Conservation (phyloP, 2,329 filamentous ascomycete genomes). For the Fusarium napiforme region DNA sequence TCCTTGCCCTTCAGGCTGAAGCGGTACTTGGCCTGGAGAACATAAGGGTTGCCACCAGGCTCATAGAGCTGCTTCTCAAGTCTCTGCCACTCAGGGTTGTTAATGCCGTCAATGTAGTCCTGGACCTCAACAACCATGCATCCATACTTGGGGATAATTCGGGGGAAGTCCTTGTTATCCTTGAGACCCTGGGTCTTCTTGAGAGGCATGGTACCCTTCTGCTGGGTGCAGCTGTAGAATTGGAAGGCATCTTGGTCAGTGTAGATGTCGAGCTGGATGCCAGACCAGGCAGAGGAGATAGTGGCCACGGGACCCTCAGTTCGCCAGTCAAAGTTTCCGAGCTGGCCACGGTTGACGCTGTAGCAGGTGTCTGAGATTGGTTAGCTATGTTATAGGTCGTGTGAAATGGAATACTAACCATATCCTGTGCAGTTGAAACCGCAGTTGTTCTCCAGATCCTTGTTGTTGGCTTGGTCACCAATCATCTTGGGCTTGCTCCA, state of each 20-base stretch:
- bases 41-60: constrained; percentile 69
- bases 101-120: constrained; percentile 94
- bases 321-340: constrained; percentile 72
- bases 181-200: constrained; percentile 76
- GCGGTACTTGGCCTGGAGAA: constrained; percentile 69
- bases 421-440: constrained; percentile 86
- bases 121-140: constrained; percentile 93
- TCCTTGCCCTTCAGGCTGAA: constrained; percentile 65
- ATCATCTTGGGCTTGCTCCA: constrained; percentile 85
- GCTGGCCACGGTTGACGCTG: constrained; percentile 70
- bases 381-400: neutral
- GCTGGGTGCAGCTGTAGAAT: constrained; percentile 83
- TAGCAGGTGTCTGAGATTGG: constrained; percentile 70
- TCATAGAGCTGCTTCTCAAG: constrained; percentile 68
- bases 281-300: constrained; percentile 78
- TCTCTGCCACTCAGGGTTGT: constrained; percentile 88
- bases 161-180: constrained; percentile 64
- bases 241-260: constrained; percentile 90
- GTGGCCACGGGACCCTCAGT: constrained; percentile 69
- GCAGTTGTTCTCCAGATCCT: constrained; percentile 77
- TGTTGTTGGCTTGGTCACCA: constrained; percentile 72
- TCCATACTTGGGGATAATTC: constrained; percentile 78
- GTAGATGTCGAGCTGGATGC: constrained; percentile 84
- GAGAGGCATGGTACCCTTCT: constrained; percentile 76
- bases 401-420: constrained; percentile 61